Evolutionary conservation across 441 rosid species (phyloP).

Genomic region (Populus hybrid): DNA sequence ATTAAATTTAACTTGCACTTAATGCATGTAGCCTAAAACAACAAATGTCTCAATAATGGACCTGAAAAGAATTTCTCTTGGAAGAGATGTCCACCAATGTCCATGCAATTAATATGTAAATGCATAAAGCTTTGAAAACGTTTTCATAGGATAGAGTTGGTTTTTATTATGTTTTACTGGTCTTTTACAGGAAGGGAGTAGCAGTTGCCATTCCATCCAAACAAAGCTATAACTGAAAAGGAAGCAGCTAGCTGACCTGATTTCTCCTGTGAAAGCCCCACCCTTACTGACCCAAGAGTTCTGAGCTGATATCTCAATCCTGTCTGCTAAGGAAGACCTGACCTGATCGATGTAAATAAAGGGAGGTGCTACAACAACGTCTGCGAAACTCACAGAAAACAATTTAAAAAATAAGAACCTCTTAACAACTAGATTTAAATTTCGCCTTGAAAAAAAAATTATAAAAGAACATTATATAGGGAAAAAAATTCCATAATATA

Average conservation of each 20-base stretch:
- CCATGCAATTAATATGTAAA: not conserved
- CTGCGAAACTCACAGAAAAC: slow-evolving; percentile 39
- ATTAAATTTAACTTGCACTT: not conserved
- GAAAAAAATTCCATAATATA: not conserved
- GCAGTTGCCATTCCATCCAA: not conserved
- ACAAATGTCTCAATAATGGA: not conserved
- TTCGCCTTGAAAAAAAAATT: not conserved
- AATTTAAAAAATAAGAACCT: not conserved
- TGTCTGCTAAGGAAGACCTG: slow-evolving; percentile 56
- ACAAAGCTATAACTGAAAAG: not conserved
- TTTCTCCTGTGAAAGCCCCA: slow-evolving; percentile 98
- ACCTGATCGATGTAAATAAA: slow-evolving; percentile 85
- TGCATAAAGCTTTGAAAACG: not conserved
- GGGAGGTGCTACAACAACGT: slow-evolving; percentile 94
- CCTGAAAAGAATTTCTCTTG: not conserved
- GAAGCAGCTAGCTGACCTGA: slow-evolving; percentile 50
- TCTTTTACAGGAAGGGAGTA: no score
- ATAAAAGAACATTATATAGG: not conserved
- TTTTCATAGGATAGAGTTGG: not conserved
- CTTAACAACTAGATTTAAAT: not conserved
- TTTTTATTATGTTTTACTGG: not conserved
- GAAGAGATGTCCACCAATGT: not conserved
- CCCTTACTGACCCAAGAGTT: slow-evolving; percentile 96
- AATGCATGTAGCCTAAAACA: not conserved
- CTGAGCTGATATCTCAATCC: slow-evolving; percentile 77